Percentiles rank a stretch among this genome's conserved stretches.
These are phyloP conservation scores for Pterulicium gracile DNA, from an alignment of 1,284 basidiomycete genomes.

Conservation along the genomic window DNA sequence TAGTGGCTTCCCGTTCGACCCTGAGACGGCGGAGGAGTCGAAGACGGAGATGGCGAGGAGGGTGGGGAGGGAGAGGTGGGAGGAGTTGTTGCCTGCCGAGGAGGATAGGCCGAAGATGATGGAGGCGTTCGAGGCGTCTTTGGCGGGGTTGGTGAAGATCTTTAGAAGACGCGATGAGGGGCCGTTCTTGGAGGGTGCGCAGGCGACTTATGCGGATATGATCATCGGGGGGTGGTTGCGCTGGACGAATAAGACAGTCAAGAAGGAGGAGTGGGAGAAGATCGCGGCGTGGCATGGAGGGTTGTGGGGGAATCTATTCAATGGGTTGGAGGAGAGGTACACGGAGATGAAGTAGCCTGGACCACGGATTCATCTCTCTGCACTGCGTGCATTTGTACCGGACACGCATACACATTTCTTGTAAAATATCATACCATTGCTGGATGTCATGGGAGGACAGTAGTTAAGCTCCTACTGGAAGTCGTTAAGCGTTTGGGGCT, in stretches of 20 bases:
- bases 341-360: background rate
- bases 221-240: conserved; percentile 6
- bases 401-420: too few species aligned
- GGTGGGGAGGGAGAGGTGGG: background rate
- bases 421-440: too few species aligned
- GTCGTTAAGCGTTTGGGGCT: background rate
- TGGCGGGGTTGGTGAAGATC: background rate
- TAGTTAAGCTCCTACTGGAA: too few species aligned
- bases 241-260: conserved; percentile 5
- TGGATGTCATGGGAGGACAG: too few species aligned
- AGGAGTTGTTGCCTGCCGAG: background rate
- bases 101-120: background rate
- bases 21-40: conserved; percentile 6
- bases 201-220: conserved; percentile 10
- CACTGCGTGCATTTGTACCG: too few species aligned
- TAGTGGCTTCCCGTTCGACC: conserved; percentile 3
- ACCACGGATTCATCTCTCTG: too few species aligned
- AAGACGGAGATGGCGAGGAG: background rate
- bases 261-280: background rate
- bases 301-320: background rate
- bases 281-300: background rate
- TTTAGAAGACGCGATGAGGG: conserved; percentile 1
- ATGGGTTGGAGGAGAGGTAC: background rate
- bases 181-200: conserved; percentile 6
- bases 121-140: background rate